phyloP scores from a whole-genome alignment of 2,329 filamentous ascomycete species.

The Trichoderma brevicompactum region DNA sequence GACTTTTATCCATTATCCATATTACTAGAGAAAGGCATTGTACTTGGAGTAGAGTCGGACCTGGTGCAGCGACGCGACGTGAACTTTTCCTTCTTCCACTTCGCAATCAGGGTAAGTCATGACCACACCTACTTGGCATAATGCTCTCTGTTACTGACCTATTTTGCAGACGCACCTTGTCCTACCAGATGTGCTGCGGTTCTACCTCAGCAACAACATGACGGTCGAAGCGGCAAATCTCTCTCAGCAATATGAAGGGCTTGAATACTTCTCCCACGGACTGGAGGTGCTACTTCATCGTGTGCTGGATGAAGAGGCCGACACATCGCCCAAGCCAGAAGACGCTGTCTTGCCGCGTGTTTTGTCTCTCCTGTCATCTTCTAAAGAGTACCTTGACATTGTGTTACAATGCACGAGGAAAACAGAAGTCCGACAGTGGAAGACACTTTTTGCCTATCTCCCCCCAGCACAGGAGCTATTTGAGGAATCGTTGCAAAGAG shows the following conservation, averaged over 20 bases:
- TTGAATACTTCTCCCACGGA: conserved; percentile 92
- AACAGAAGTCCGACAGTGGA: conserved; percentile 93
- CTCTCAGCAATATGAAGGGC: conserved; percentile 80
- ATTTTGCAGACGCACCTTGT: conserved; percentile 79
- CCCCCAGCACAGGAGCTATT: conserved; percentile 91
- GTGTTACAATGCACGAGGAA: conserved; percentile 97
- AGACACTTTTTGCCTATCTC: conserved; percentile 87
- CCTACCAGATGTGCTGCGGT: conserved; percentile 82
- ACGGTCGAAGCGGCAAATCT: conserved; percentile 80
- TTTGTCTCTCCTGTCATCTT: conserved; percentile 68
- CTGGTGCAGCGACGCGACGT: conserved; percentile 91
- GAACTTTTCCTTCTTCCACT: conserved; percentile 86
- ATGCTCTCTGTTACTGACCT: not conserved
- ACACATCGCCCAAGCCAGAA: conserved; percentile 66
- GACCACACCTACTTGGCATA: not conserved
- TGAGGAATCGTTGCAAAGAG: conserved; percentile 84
- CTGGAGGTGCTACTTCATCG: conserved; percentile 91
- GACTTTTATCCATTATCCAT: conserved; percentile 95
- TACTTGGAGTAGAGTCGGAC: conserved; percentile 90
- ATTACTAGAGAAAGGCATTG: conserved; percentile 83
- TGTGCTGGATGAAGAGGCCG: conserved; percentile 92
- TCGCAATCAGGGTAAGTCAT: conserved; percentile 76
- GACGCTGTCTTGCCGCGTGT: conserved; percentile 68
- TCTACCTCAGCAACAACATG: conserved; percentile 75
- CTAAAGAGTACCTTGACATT: conserved; percentile 88